Conservation (phyloP, 2,329 filamentous ascomycete genomes). For the Chaetomiaceae sp. region DNA sequence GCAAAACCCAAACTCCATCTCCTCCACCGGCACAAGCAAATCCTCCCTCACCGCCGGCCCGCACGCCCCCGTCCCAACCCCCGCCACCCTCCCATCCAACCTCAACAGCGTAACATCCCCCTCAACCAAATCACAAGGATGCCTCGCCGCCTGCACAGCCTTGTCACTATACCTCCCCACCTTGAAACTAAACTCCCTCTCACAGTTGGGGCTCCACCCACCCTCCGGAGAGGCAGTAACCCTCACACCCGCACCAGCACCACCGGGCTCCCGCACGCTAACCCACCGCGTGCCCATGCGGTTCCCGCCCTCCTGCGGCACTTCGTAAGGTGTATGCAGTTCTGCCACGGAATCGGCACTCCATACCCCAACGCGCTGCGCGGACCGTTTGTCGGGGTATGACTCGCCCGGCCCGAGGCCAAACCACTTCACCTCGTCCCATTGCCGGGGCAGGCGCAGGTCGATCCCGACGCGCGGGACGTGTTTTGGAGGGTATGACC, state of each 20-base stretch:
- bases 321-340: slow-evolving; percentile 58
- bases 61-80: slow-evolving; percentile 47
- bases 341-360: slow-evolving; percentile 37
- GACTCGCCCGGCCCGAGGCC: slow-evolving; percentile 61
- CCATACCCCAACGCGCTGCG: slow-evolving; percentile 52
- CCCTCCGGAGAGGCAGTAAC: slow-evolving; percentile 31
- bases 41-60: slow-evolving; percentile 46
- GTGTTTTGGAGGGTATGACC: slow-evolving; percentile 45
- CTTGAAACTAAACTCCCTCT: slow-evolving; percentile 48
- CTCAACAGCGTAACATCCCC: slow-evolving; percentile 42
- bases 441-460: slow-evolving; percentile 43
- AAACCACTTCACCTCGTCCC: slow-evolving; percentile 53
- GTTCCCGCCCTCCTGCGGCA: slow-evolving; percentile 65
- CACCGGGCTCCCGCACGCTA: slow-evolving; percentile 26
- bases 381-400: slow-evolving; percentile 57
- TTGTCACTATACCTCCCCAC: slow-evolving; percentile 49
- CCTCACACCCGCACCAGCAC: slow-evolving; percentile 28
- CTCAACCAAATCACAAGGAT: slow-evolving; percentile 58
- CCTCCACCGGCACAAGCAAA: slow-evolving; percentile 38
- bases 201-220: slow-evolving; percentile 34
- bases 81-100: slow-evolving; percentile 44
- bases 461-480: slow-evolving; percentile 61
- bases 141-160: slow-evolving; percentile 54
- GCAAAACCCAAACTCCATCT: slow-evolving; percentile 40
- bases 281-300: slow-evolving; percentile 58